Base-by-base conservation (phyloP, 306 rosid species). In the Citrullus amarus region DNA sequence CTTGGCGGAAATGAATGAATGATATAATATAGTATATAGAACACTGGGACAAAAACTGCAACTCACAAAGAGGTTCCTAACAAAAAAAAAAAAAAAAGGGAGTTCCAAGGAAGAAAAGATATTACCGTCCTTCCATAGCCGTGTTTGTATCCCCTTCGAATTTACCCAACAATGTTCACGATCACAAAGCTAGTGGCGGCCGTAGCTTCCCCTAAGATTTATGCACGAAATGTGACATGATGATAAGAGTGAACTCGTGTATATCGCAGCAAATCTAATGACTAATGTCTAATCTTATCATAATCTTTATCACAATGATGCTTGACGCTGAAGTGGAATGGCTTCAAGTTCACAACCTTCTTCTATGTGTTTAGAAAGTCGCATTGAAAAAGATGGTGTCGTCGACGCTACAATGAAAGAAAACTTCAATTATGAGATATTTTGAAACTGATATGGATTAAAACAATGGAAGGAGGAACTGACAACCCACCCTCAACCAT, bases 401-500 rank as follows among this genome's bases (percentile, higher is more conserved):
- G 76, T 1, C 0, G 76, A 48, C 9, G 76, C 76, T 70, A 25
- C 8, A 44, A 70, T 51, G 78, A 74, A 14, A 17, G 25, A 18
- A 36, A 16, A 16, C 2, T 28, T 50, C 43, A 32, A 16, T 8
- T 30, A 51, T 50, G 39, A 55, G 48, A 32, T 54, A 54, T 55
- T 36, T 30, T 74, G 60, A 18, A 50, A 51, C 38, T 18, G 32
- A 28, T 67, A 30, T 53, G 62, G 25, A 50, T 50, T 36, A 18
- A 74, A 74, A 53, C n/a, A 74, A 53, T 30, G 62, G 32, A 53
- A 32, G 36, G 54, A 74, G 62, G 78, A 50, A 74, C 44, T 53
- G 62, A 30, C 16, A 46, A 74, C 78, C 62, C 78, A 74, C 78
- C 78, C 62, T 54, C 78, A 50, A 50, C 78, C 78, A 74, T 74